A percentile compares a stretch with the other conserved stretches of the same genome.
Conservation (phyloP, 768 basidiomycete genomes). For the Lanmaoa pseudosensibilis region DNA sequence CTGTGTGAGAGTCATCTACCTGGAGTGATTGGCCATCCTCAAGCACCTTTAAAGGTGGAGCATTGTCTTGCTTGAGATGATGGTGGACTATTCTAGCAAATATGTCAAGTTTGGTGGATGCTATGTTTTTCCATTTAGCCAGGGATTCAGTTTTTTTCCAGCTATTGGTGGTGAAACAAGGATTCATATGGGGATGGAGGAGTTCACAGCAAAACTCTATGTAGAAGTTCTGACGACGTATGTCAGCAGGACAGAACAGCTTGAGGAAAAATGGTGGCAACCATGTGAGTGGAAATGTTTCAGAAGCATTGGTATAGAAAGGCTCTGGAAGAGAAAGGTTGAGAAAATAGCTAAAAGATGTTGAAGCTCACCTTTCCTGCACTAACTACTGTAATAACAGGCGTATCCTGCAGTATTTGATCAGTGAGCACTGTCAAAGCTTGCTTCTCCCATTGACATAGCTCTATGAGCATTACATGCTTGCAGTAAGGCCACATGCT, state of each 20-base stretch:
- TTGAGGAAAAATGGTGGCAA: too few relatives aligned
- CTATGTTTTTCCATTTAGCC: neutral
- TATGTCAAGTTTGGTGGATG: neutral
- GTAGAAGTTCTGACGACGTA: neutral
- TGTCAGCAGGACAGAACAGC: too few relatives aligned
- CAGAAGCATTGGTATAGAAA: too few relatives aligned
- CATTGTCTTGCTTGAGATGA: too few relatives aligned
- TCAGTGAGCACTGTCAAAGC: neutral
- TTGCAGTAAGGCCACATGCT: neutral
- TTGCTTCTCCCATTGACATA: conserved; percentile 7
- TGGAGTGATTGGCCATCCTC: too few relatives aligned
- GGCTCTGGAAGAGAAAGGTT: too few relatives aligned
- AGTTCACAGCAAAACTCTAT: neutral
- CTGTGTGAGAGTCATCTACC: too few relatives aligned
- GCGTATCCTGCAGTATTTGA: conserved; percentile 12
- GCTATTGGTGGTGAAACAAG: neutral
- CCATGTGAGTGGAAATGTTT: too few relatives aligned
- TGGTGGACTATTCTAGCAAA: too few relatives aligned
- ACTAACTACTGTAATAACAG: neutral
- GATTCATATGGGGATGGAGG: conserved; percentile 1
- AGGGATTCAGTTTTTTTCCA: neutral
- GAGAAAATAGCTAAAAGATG: too few relatives aligned
- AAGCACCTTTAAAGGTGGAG: too few relatives aligned
- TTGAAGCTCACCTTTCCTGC: neutral
- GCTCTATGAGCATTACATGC: neutral